phyloP scores from a whole-genome alignment of 306 rosid genomes.

The Quercus alba region DNA sequence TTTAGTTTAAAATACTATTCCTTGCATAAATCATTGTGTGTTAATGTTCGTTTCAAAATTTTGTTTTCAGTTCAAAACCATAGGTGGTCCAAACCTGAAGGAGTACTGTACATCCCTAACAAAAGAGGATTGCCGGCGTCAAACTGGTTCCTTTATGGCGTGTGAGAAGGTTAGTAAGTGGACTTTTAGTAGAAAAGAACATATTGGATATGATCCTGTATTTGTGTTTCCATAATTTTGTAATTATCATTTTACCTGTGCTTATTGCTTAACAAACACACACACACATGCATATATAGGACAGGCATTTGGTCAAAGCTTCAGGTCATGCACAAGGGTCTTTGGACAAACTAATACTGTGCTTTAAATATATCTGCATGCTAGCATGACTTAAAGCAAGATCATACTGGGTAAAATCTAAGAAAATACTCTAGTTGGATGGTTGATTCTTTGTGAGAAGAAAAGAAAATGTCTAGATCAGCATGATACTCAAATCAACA shows the following conservation, averaged over 20 bases:
- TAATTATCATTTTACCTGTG: background rate
- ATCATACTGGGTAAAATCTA: too few relatives aligned
- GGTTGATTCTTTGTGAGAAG: background rate
- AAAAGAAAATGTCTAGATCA: background rate
- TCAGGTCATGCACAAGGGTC: background rate
- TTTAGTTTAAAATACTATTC: background rate
- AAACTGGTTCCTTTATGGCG: slow-evolving; percentile 71
- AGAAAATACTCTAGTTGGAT: background rate
- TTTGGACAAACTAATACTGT: too few relatives aligned
- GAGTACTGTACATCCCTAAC: slow-evolving; percentile 88
- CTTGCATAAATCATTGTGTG: background rate
- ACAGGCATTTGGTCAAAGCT: background rate
- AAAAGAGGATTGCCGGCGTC: slow-evolving; percentile 94
- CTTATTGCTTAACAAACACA: background rate
- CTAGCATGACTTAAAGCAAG: too few relatives aligned
- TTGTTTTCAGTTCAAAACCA: slow-evolving; percentile 76
- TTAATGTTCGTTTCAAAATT: slow-evolving; percentile 12
- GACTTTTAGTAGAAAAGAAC: background rate
- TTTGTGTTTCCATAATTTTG: background rate
- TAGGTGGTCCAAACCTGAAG: slow-evolving; percentile 85
- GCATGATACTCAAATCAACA: background rate
- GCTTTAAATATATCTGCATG: too few relatives aligned
- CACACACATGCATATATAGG: background rate
- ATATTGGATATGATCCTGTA: background rate
- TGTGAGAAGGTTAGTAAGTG: slow-evolving; percentile 81